Conservation (phyloP, 768 basidiomycete genomes). For the Kwoniella heveanensis region DNA sequence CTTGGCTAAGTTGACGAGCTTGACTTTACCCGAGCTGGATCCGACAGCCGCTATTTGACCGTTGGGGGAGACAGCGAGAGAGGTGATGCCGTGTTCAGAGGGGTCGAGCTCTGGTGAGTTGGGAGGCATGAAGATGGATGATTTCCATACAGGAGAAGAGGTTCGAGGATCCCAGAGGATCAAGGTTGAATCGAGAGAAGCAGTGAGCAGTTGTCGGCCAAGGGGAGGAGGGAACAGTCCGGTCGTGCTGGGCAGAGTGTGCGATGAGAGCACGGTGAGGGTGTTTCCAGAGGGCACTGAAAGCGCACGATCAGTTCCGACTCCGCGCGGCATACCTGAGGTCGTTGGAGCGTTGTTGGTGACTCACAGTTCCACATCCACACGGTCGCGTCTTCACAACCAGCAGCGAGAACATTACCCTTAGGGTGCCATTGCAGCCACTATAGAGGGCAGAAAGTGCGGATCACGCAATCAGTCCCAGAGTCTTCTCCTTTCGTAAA, state of each 20-base stretch:
- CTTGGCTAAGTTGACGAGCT: slow-evolving; percentile 81
- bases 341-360: no score
- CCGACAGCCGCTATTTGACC: slow-evolving; percentile 91
- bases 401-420: slow-evolving; percentile 81
- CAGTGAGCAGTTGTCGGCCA: slow-evolving; percentile 87
- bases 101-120: slow-evolving; percentile 60
- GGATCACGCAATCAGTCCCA: background rate
- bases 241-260: slow-evolving; percentile 77
- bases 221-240: slow-evolving; percentile 85
- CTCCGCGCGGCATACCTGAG: no score
- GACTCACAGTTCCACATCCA: slow-evolving; percentile 97
- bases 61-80: slow-evolving; percentile 77
- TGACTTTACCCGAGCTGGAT: slow-evolving; percentile 78
- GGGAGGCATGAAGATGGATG: slow-evolving; percentile 39
- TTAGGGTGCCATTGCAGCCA: slow-evolving; percentile 97
- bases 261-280: slow-evolving; percentile 94
- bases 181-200: slow-evolving; percentile 75
- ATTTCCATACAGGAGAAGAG: slow-evolving; percentile 72
- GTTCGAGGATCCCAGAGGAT: slow-evolving; percentile 92
- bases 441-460: slow-evolving; percentile 58
- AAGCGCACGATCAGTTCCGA: no score
- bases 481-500: slow-evolving; percentile 1
- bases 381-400: slow-evolving; percentile 86
- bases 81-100: slow-evolving; percentile 76
- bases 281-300: slow-evolving; percentile 90